A percentile compares a stretch with the other conserved stretches of the same genome.
Evolutionary conservation across 208 protist species (phyloP).

Genomic region (Trypanosoma theileri): DNA sequence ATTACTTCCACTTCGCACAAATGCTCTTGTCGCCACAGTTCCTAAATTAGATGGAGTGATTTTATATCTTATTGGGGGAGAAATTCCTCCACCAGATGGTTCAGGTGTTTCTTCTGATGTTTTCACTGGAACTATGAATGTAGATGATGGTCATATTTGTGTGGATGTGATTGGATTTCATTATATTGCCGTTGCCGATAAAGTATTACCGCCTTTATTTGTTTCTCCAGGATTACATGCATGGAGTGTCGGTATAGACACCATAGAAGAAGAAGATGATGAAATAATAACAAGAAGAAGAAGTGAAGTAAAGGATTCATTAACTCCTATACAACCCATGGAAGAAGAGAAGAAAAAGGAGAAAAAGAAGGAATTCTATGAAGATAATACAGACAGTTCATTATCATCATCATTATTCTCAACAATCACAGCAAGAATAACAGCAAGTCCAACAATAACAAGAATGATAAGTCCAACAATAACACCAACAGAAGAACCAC

Average conservation of each 20-base stretch:
- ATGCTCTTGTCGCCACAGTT: slow-evolving; percentile 13
- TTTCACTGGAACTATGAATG: slow-evolving; percentile 25
- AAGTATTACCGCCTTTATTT: not conserved
- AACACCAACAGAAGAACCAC: slow-evolving; percentile 4
- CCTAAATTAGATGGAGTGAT: slow-evolving; percentile 7
- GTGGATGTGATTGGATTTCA: slow-evolving; percentile 25
- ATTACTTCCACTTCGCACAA: slow-evolving; percentile 20
- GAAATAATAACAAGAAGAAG: too few species aligned
- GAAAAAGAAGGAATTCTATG: not conserved
- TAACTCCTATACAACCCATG: too few species aligned
- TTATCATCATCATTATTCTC: not conserved
- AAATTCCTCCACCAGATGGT: slow-evolving; percentile 30
- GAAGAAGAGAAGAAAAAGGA: not conserved
- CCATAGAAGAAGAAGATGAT: not conserved
- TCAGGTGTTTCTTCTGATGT: slow-evolving; percentile 18
- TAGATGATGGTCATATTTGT: slow-evolving; percentile 13
- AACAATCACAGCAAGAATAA: not conserved
- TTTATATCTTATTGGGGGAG: slow-evolving; percentile 27
- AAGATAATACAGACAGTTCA: not conserved
- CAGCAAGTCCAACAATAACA: not conserved
- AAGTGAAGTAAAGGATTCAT: not conserved
- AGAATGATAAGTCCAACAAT: too few species aligned
- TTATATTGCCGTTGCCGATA: slow-evolving; percentile 16
- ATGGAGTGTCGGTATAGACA: not conserved
- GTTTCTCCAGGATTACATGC: too few species aligned